These are phyloP conservation scores for Chalciporus sp. DNA, from an alignment of 1,284 basidiomycete genomes.

Conservation along the genomic window DNA sequence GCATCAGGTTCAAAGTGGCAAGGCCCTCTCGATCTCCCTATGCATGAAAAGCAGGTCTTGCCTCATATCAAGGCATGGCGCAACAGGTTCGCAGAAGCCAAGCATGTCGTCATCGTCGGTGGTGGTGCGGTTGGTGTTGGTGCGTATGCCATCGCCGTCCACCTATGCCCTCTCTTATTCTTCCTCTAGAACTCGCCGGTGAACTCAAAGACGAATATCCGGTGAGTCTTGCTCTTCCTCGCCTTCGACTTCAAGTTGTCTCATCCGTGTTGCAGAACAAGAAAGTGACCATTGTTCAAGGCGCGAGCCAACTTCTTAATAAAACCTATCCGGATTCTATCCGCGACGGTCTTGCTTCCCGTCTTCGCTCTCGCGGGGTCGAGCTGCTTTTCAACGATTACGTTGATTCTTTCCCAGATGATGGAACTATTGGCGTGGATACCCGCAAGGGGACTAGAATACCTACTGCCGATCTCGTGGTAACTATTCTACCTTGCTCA, in stretches of 20 bases:
- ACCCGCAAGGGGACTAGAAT: conserved; percentile 58
- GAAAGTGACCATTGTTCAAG: conserved; percentile 67
- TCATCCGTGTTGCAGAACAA: conserved; percentile 43
- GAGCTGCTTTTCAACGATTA: conserved; percentile 57
- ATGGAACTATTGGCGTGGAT: conserved; percentile 39
- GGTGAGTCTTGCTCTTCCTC: conserved; percentile 32
- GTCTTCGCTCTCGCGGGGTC: conserved; percentile 47
- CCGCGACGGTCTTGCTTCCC: conserved; percentile 49
- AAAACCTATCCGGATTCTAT: conserved; percentile 56
- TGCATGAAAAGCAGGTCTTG: conserved; percentile 40
- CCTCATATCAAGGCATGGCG: conserved; percentile 47
- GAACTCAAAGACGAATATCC: conserved; percentile 59
- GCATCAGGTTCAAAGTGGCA: conserved; percentile 60
- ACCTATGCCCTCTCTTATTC: conserved; percentile 1
- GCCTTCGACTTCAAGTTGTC: conserved; percentile 4
- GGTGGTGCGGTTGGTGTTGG: conserved; percentile 67
- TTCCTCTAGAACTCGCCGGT: conserved; percentile 51
- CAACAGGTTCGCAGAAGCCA: conserved; percentile 47
- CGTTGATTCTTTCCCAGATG: conserved; percentile 48
- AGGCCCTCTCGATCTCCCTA: conserved; percentile 50
- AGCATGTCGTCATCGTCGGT: conserved; percentile 57
- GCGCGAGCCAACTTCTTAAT: conserved; percentile 54
- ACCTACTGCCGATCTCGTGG: conserved; percentile 55
- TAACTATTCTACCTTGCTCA: conserved; percentile 34
- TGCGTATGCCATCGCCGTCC: conserved; percentile 28